Percentiles rank a stretch among this genome's conserved stretches.
Evolutionary conservation across 1,284 basidiomycete species (phyloP).

Genomic region (Phylloboletellus chloephorus): DNA sequence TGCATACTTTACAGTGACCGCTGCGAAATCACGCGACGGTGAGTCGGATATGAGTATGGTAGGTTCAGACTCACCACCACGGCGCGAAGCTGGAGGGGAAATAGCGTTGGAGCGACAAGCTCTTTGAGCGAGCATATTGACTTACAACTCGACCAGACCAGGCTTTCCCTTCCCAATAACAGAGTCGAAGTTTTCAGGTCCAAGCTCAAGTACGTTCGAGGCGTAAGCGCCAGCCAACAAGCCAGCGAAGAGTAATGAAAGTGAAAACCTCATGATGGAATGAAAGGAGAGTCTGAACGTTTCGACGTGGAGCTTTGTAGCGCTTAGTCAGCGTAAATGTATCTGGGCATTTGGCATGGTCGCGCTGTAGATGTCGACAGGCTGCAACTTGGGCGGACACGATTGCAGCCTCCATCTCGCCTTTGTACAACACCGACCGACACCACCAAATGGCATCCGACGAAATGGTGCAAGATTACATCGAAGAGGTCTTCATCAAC

Average conservation of each 20-base stretch:
- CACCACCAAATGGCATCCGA: constrained; percentile 16
- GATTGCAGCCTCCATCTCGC: too few species aligned
- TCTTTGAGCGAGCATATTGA: constrained; percentile 14
- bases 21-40: constrained; percentile 33
- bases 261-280: constrained; percentile 55
- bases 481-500: constrained; percentile 51
- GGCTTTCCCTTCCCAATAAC: constrained; percentile 74
- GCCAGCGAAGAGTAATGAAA: constrained; percentile 53
- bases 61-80: constrained; percentile 61
- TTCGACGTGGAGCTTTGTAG: constrained; percentile 28
- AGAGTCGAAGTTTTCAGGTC: constrained; percentile 69
- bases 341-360: too few species aligned
- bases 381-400: too few species aligned
- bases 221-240: constrained; percentile 56
- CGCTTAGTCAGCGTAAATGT: constrained; percentile 27
- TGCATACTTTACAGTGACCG: constrained; percentile 73
- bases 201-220: constrained; percentile 81
- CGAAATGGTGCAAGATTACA: constrained; percentile 23
- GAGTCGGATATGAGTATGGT: background rate
- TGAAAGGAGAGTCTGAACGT: constrained; percentile 14
- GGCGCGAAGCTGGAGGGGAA: constrained; percentile 61
- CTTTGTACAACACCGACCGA: too few species aligned
- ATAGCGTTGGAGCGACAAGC: background rate
- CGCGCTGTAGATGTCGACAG: too few species aligned
- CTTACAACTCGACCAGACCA: constrained; percentile 86